These are phyloP conservation scores for Leishmania amazonensis DNA, from an alignment of 208 protist species.

Conservation along the genomic window DNA sequence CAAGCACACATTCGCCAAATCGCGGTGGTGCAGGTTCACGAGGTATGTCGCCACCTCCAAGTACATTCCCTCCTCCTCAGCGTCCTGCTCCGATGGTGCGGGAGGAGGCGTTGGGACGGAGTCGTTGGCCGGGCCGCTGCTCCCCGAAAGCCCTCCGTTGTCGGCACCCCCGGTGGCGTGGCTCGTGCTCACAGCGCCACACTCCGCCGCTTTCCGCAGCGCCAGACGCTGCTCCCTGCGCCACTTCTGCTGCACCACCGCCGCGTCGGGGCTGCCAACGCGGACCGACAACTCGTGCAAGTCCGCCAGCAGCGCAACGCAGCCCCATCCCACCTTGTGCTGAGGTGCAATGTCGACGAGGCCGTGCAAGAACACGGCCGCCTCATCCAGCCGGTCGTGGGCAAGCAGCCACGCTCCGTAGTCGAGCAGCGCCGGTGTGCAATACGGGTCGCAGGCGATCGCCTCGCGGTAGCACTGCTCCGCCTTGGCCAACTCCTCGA, in stretches of 20 bases:
- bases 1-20: conserved; percentile 78
- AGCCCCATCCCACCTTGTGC: conserved; percentile 67
- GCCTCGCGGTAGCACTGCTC: conserved; percentile 92
- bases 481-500: conserved; percentile 74
- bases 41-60: conserved; percentile 52
- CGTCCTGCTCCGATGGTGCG: background rate
- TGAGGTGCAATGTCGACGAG: conserved; percentile 58
- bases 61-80: conserved; percentile 36
- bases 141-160: background rate
- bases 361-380: conserved; percentile 87
- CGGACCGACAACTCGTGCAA: conserved; percentile 50
- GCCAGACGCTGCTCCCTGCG: conserved; percentile 59
- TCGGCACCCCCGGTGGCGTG: background rate
- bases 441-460: conserved; percentile 61
- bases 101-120: background rate
- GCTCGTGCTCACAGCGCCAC: background rate
- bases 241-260: conserved; percentile 48
- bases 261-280: conserved; percentile 46
- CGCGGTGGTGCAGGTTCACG: conserved; percentile 66
- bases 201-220: conserved; percentile 50
- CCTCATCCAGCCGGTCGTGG: conserved; percentile 79
- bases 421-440: conserved; percentile 64
- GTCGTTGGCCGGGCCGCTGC: background rate
- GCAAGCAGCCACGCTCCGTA: conserved; percentile 85
- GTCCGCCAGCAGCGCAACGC: conserved; percentile 69